Evolutionary conservation across 257 asterid genomes (phyloP), one percentile per base, ranked within the genome.

Genomic region (Ballota nigra): DNA sequence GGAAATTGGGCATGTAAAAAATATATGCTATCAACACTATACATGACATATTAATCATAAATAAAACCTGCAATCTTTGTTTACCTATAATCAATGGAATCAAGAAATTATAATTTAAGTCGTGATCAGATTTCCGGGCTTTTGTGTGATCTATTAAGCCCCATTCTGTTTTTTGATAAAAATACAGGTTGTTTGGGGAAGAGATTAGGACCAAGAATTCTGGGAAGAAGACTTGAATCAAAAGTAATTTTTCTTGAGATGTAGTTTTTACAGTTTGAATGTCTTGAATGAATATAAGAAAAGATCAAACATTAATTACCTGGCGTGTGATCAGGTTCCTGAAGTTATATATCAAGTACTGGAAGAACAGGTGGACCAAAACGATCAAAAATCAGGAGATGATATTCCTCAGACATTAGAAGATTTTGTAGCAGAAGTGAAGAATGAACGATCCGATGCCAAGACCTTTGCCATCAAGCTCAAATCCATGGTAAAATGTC

Each of bases 281-380:
- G 49, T 38, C 3, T 34, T 2, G 29, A 47, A 0, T n/a, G 24
- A 38, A 68, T 43, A 9, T 8, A 49, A 49, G 8, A 22, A 57
- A 59, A 56, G 38, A 41, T 62, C 9, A 33, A 70, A 53, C 12
- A 5, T 57, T 63, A 29, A 5, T 56, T 63, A 47, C 45, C 24
- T 28, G 70, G 66, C 59, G 63, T 72, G 51, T 84, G 63, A 58
- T 33, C 82, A 95, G 98, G 96, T 95, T 66, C 98, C 98, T 31
- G 86, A 88, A 75, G 92, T 92, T 75, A 95, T 95, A 61, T 95
- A 88, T 77, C 86, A 81, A 82, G 90, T 90, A 66, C 83, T 95
- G 65, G 88, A 87, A 76, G 96, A 87, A 58, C 95, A 91, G 38
- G 77, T 24, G 0, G 62, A 81, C 16, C 82, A 76, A 69, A 76